A percentile compares a stretch with the other conserved stretches of the same genome.
Conservation (phyloP, 805 yeast species). For the Tanozyma kutaoensis region DNA sequence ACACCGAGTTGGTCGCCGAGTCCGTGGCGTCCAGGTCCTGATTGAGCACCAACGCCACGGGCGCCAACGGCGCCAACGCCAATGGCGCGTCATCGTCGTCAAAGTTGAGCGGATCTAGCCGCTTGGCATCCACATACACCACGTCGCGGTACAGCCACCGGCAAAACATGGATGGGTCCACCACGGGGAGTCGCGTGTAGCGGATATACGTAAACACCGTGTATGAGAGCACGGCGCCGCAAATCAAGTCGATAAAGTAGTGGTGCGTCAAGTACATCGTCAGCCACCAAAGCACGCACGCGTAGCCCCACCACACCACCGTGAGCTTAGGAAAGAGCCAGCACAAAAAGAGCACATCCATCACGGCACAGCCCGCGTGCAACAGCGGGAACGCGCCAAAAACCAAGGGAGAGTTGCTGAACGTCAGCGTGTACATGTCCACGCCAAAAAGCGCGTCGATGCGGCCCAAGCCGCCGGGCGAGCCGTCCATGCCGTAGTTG, state of each 20-base stretch:
- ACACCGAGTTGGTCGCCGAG: no score
- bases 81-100: no score
- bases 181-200: constrained; percentile 53
- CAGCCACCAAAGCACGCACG: constrained; percentile 95
- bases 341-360: constrained; percentile 80
- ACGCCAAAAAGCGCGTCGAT: constrained; percentile 71
- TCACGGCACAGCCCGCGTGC: constrained; percentile 88
- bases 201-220: constrained; percentile 58
- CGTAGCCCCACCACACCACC: constrained; percentile 61
- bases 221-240: constrained; percentile 81
- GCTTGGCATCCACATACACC: no score
- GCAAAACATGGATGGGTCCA: constrained; percentile 39
- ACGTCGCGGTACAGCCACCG: constrained; percentile 52
- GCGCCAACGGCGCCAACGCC: no score
- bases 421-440: constrained; percentile 72
- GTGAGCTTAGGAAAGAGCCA: constrained; percentile 67
- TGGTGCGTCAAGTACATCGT: constrained; percentile 97
- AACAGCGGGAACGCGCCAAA: constrained; percentile 84
- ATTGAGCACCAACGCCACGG: no score
- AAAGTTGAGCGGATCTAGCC: no score
- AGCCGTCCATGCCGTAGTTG: constrained; percentile 79
- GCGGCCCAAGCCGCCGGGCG: constrained; percentile 90
- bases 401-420: constrained; percentile 78
- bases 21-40: no score
- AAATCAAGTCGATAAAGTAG: constrained; percentile 84